phyloP scores from a whole-genome alignment of 805 yeast species.

The Teunomyces barrocoloradensis region DNA sequence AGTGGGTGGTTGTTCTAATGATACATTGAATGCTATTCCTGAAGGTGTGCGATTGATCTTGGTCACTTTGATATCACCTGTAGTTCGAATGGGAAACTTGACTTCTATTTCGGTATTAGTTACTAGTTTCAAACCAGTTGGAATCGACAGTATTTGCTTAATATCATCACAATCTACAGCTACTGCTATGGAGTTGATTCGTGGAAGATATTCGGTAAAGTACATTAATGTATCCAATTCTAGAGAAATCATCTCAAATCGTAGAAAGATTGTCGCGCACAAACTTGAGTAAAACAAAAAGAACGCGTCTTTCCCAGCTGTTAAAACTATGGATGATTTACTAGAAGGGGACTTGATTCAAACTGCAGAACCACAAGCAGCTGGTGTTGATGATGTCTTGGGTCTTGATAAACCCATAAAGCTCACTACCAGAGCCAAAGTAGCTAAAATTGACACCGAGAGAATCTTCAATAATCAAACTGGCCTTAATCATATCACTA shows the following conservation, averaged over 20 bases:
- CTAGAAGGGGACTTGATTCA: not conserved
- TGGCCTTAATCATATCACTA: conserved; percentile 33
- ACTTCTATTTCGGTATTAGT: not conserved
- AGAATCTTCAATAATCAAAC: conserved; percentile 30
- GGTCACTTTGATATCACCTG: not conserved
- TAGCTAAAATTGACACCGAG: conserved; percentile 39
- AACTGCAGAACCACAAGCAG: not conserved
- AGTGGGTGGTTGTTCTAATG: not conserved
- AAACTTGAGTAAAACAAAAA: not conserved
- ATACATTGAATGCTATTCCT: not conserved
- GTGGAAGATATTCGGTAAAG: conserved; percentile 8
- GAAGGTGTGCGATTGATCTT: not conserved
- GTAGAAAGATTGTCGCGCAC: not conserved
- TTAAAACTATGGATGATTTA: conserved; percentile 3
- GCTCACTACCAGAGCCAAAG: conserved; percentile 27
- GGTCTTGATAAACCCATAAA: conserved; percentile 39
- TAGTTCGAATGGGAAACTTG: conserved; percentile 1
- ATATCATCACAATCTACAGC: conserved; percentile 3
- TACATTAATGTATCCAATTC: conserved; percentile 4
- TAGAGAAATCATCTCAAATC: not conserved
- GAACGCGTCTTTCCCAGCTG: not conserved
- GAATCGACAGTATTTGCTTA: not conserved
- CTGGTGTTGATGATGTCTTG: conserved; percentile 20
- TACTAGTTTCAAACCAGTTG: not conserved
- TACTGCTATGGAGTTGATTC: conserved; percentile 7